Evolutionary conservation across 495 filamentous ascomycete genomes (phyloP), one percentile per base, ranked within the genome.

Genomic region (Amphirosellinia nigrospora): DNA sequence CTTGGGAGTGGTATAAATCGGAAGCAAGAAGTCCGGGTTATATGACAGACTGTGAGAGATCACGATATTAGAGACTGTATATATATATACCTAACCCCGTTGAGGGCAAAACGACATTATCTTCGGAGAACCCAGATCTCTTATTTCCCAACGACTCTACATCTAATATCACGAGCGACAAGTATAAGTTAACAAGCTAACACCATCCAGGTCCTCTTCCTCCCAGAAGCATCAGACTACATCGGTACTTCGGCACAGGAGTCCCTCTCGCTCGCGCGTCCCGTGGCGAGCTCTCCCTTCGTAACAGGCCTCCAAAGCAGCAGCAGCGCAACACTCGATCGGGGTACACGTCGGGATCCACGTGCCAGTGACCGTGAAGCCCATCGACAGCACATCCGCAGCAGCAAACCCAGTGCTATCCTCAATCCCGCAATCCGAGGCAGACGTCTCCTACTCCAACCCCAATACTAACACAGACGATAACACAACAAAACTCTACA

Each of bases 161-260:
- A 0, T 19, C 58, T 23, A 28, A n/a, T 26, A 36, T 43, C 13
- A 23, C 26, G 13, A 32, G 15, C 26, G 13, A 32, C 11, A 32
- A 28, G 13, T 2, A 16, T 28, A 38, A 3, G 32, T 15, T 4
- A 1, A 16, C 4, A 50, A 1, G 16, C 30, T 64, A 52, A 43
- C 19, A 43, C 55, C 15, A 15, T 15, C 4, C 70, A 95, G 92
- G 89, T 91, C 32, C 84, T 98, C 63, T 97, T 97, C 79, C 91
- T 98, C 70, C 96, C 94, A 21, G 94, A 98, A 85, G 94, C 94
- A 48, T 89, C 86, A 68, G 94, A 97, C 81, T 98, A 97, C 83
- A 94, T 97, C 70, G 89, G 87, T 52, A 82, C 84, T 19, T 89
- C 88, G 1, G 79, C 88, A 32, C 79, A 86, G 10, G 91, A 95